These are phyloP conservation scores for Globisporangium spiculum DNA, from an alignment of 352 stramenopile species.

Conservation along the genomic window DNA sequence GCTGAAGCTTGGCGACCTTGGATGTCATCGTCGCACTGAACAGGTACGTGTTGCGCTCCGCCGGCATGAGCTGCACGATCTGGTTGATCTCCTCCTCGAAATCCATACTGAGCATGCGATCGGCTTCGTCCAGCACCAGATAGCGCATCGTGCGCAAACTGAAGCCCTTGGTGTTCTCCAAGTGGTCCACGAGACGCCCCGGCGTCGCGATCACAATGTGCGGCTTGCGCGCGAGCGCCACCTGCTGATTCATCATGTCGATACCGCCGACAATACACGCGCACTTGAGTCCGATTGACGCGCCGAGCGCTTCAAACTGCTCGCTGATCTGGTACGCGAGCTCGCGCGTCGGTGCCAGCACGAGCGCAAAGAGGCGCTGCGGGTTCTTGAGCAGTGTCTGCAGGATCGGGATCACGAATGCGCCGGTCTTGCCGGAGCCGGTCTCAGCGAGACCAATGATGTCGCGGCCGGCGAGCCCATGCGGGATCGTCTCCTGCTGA, in stretches of 20 bases:
- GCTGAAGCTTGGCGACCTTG: constrained; percentile 98
- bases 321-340: constrained; percentile 96
- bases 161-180: constrained; percentile 97
- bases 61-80: constrained; percentile 96
- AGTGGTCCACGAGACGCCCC: constrained; percentile 91
- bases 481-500: constrained; percentile 92
- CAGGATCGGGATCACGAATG: constrained; percentile 94
- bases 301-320: constrained; percentile 90
- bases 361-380: constrained; percentile 87
- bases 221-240: constrained; percentile 95
- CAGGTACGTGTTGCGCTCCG: constrained; percentile 94
- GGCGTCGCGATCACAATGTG: constrained; percentile 95
- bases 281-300: constrained; percentile 91
- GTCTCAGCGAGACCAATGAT: constrained; percentile 98
- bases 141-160: constrained; percentile 89
- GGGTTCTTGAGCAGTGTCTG: constrained; percentile 90
- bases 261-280: constrained; percentile 95
- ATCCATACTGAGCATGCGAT: constrained; percentile 97
- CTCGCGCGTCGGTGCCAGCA: constrained; percentile 93
- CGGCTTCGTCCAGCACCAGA: constrained; percentile 93
- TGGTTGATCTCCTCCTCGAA: constrained; percentile 99
- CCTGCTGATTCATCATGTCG: constrained; percentile 96
- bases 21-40: constrained; percentile 99
- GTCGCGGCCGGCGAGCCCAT: constrained; percentile 92
- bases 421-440: constrained; percentile 93